Conservation (phyloP, 148 eudicot genomes). For the Spergularia marina region DNA sequence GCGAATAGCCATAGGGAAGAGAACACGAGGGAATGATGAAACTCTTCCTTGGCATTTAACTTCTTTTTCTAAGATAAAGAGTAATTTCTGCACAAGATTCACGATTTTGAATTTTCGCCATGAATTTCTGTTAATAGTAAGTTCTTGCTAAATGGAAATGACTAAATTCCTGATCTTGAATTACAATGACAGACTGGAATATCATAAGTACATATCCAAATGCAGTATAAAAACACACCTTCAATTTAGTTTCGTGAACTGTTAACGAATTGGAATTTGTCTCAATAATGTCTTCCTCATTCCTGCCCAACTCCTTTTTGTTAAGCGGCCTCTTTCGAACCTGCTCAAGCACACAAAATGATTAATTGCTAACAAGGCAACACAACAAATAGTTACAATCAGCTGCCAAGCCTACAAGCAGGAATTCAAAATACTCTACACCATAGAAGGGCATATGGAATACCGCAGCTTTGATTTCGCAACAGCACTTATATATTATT, state of each 20-base stretch:
- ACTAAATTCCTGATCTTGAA: neutral
- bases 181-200: neutral
- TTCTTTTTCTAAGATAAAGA: neutral
- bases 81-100: neutral
- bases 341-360: constrained; percentile 36
- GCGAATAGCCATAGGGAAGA: neutral
- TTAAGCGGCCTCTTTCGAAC: constrained; percentile 95
- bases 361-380: constrained; percentile 3
- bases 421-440: neutral
- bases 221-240: constrained; percentile 39
- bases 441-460: too few relatives aligned
- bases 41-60: neutral
- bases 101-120: neutral
- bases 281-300: constrained; percentile 91
- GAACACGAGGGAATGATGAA: neutral
- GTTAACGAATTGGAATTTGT: constrained; percentile 58
- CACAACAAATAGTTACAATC: neutral
- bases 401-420: neutral
- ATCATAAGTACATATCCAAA: neutral
- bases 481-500: too few relatives aligned
- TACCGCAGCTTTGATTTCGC: too few relatives aligned
- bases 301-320: constrained; percentile 87
- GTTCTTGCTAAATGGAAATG: neutral
- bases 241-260: constrained; percentile 91
- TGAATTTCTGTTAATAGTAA: neutral